phyloP scores from a whole-genome alignment of 257 asterid species.

The Nicotiana otophora region DNA sequence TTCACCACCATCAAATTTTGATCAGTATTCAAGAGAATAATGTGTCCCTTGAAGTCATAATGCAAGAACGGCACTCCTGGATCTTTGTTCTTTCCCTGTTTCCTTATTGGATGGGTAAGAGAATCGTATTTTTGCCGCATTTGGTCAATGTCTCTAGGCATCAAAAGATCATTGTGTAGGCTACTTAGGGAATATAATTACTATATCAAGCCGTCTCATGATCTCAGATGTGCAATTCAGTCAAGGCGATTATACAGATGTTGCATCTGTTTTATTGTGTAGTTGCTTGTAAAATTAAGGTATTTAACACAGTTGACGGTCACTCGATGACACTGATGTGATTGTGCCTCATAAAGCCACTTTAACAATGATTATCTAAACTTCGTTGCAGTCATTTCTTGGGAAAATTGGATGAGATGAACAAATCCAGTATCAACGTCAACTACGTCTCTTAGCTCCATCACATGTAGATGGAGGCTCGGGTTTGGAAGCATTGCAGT shows the following conservation, averaged over 20 bases:
- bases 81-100: background rate
- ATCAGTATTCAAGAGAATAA: background rate
- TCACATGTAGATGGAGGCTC: background rate
- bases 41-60: background rate
- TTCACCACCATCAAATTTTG: background rate
- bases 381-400: background rate
- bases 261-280: background rate
- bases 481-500: background rate
- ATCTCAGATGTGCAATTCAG: background rate
- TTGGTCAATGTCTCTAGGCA: background rate
- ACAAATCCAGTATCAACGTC: background rate
- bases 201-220: background rate
- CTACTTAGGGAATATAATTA: background rate
- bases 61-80: background rate
- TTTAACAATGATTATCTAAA: background rate
- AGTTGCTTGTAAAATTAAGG: background rate
- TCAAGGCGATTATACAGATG: background rate
- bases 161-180: background rate
- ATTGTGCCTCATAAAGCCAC: background rate
- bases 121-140: background rate
- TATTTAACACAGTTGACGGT: background rate
- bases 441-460: background rate
- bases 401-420: conserved; percentile 1
- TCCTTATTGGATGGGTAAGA: background rate
- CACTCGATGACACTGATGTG: background rate